Percentiles rank a stretch among this genome's conserved stretches.
These are phyloP conservation scores for Marsdenia floribunda DNA, from an alignment of 257 asterid species.

Conservation along the genomic window DNA sequence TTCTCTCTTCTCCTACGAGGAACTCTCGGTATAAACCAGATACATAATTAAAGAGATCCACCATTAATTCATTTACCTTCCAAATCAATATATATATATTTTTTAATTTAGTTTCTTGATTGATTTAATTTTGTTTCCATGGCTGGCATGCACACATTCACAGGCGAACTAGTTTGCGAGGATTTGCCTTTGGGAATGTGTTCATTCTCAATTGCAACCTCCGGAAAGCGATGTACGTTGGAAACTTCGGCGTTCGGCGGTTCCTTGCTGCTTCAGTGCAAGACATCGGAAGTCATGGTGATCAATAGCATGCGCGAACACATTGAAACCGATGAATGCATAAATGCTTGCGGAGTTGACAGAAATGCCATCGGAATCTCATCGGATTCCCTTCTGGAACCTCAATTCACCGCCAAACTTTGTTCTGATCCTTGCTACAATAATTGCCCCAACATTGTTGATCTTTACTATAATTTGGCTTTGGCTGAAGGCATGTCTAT, in stretches of 20 bases:
- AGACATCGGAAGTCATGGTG: constrained; percentile 49
- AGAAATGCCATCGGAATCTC: constrained; percentile 65
- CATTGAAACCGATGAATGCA: constrained; percentile 60
- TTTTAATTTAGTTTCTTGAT: background rate
- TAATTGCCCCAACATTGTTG: constrained; percentile 64
- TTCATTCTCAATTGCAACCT: constrained; percentile 52
- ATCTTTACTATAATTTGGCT: constrained; percentile 69
- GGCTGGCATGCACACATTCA: too few relatives aligned
- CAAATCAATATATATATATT: background rate
- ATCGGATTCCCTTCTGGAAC: constrained; percentile 55
- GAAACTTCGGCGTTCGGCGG: constrained; percentile 38
- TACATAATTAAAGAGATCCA: too few relatives aligned
- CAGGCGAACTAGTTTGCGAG: constrained; percentile 61
- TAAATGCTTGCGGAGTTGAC: constrained; percentile 57
- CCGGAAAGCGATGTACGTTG: constrained; percentile 62
- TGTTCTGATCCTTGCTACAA: constrained; percentile 62
- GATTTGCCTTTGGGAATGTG: constrained; percentile 45
- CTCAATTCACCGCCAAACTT: constrained; percentile 47
- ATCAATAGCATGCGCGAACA: constrained; percentile 43
- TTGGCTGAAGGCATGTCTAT: constrained; percentile 61
- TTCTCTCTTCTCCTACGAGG: constrained; percentile 2
- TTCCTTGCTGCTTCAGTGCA: constrained; percentile 31
- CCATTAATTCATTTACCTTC: background rate
- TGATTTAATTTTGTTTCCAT: background rate
- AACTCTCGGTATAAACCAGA: background rate